Evolutionary conservation across 371 early-diverging fungal genomes (phyloP), one percentile per base, ranked within the genome.

Genomic region (Mortierella sp.): DNA sequence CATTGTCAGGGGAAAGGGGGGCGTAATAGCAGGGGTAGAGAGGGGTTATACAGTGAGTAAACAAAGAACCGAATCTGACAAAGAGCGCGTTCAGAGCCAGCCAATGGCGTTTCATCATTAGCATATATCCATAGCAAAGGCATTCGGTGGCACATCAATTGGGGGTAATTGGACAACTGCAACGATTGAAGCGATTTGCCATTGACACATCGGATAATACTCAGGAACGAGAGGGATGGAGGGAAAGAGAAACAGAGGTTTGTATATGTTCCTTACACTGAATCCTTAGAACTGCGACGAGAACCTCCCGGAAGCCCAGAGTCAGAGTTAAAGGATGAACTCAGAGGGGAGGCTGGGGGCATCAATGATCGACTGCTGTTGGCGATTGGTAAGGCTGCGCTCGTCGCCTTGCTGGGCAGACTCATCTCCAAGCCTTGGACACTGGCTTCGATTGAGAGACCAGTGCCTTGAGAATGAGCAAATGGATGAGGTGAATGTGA

Each of bases 251-350:
- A 0, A 16, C n/a, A 43, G 16, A 40, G 45, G 22, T 41, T 68
- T 37, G n/a, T n/a, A n/a, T n/a, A n/a, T n/a, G n/a, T n/a, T 13
- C 24, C 79, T 66, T 76, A 80, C 80, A 73, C 48, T 14, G 76
- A 80, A 29, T 80, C 80, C 70, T 80, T 80, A 55, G 80, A 80
- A 45, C 80, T 80, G 48, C 80, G 75, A 26, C 80, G 68, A 24
- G 80, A 80, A 63, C 76, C 72, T 65, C 34, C 55, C 37, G 8
- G 79, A 79, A 13, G 71, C 68, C 19, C 72, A 34, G 65, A 41
- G 14, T 66, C 66, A 41, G 64, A 67, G 26, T 63, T 61, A 11
- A 72, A 40, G 7, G 72, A 71, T 4, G 55, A 55, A 26, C 55
- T 55, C 55, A 55, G 29, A 55, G 55, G 55, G 5, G 55, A 55